phyloP scores from a whole-genome alignment of 208 protist genomes.

The Leishmania aethiopica region DNA sequence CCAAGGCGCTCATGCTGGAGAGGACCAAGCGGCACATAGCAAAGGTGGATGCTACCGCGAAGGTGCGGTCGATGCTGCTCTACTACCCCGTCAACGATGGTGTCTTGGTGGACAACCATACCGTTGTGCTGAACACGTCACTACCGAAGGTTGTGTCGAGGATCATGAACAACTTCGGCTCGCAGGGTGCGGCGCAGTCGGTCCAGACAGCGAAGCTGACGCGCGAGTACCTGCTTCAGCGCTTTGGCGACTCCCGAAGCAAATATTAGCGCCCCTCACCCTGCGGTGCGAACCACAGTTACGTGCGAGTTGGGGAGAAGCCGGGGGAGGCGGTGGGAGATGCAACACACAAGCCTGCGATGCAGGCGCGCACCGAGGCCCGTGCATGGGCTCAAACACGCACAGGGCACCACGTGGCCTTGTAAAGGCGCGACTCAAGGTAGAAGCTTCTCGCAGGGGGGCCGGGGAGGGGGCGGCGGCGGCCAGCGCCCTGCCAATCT shows the following conservation, averaged over 20 bases:
- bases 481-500: background rate
- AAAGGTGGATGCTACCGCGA: slow-evolving; percentile 85
- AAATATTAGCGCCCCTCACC: background rate
- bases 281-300: background rate
- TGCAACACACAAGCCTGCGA: background rate
- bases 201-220: slow-evolving; percentile 79
- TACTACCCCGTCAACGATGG: slow-evolving; percentile 90
- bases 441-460: background rate
- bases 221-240: slow-evolving; percentile 69
- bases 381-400: background rate
- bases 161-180: slow-evolving; percentile 83
- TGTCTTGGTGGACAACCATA: slow-evolving; percentile 81
- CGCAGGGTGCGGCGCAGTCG: slow-evolving; percentile 71
- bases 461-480: background rate
- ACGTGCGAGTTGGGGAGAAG: background rate
- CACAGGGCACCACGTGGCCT: background rate
- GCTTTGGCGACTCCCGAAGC: slow-evolving; percentile 56
- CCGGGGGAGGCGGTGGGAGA: background rate
- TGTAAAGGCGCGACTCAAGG: background rate
- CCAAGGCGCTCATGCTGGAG: slow-evolving; percentile 84
- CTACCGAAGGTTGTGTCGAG: slow-evolving; percentile 76
- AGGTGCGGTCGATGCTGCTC: slow-evolving; percentile 85
- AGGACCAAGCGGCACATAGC: slow-evolving; percentile 83
- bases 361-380: background rate
- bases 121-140: slow-evolving; percentile 85